Evolutionary conservation across 192 early-diverging fungal species (phyloP).

Genomic region (Backusella luteola): DNA sequence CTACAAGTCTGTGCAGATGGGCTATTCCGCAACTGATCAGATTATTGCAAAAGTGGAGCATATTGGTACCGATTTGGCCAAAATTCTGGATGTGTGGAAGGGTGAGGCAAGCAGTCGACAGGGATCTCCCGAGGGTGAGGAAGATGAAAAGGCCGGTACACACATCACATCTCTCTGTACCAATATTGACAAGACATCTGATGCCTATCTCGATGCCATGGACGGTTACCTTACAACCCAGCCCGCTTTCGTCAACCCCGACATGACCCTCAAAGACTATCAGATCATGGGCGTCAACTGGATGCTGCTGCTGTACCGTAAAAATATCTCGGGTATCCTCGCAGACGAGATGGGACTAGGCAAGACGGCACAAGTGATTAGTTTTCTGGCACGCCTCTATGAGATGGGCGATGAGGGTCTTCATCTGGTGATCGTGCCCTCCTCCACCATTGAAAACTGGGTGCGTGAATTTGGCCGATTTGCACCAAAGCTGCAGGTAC

Average conservation of each 20-base stretch:
- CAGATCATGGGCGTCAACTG: constrained; percentile 89
- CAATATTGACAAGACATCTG: constrained; percentile 15
- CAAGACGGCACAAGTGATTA: constrained; percentile 90
- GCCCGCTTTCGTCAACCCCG: constrained; percentile 55
- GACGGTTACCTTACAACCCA: constrained; percentile 54
- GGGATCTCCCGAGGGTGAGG: constrained; percentile 13
- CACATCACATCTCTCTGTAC: constrained; percentile 28
- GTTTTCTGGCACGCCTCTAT: constrained; percentile 64
- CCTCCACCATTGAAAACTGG: constrained; percentile 91
- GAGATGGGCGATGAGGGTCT: constrained; percentile 56
- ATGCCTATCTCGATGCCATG: constrained; percentile 26
- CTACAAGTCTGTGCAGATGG: constrained; percentile 58
- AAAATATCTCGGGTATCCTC: constrained; percentile 74
- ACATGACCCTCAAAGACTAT: constrained; percentile 73
- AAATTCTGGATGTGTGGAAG: constrained; percentile 52
- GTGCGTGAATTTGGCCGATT: constrained; percentile 78
- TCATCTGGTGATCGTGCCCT: constrained; percentile 80
- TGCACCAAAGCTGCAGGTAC: constrained; percentile 57
- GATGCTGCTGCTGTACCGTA: constrained; percentile 72
- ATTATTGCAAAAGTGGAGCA: constrained; percentile 58
- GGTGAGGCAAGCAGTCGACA: background rate
- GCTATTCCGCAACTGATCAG: constrained; percentile 59
- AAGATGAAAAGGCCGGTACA: constrained; percentile 42
- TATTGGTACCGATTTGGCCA: constrained; percentile 50
- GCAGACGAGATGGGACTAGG: constrained; percentile 89